phyloP scores from a whole-genome alignment of 768 basidiomycete species.

The Sporobolomyces phaffii region DNA sequence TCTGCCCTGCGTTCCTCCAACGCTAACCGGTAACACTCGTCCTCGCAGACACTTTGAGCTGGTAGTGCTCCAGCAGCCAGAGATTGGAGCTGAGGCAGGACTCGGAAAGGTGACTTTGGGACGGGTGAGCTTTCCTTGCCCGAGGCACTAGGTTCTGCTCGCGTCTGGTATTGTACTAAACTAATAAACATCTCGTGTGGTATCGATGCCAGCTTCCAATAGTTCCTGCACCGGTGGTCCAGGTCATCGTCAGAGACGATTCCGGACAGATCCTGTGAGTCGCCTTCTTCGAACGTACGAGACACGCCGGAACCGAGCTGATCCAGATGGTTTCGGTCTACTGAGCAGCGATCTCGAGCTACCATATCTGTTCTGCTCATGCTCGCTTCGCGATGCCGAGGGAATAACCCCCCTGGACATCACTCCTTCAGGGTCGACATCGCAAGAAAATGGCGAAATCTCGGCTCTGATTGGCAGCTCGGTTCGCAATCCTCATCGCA shows the following conservation, averaged over 20 bases:
- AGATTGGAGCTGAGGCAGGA: constrained; percentile 74
- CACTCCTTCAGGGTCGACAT: constrained; percentile 38
- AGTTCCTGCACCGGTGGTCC: constrained; percentile 69
- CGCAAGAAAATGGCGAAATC: constrained; percentile 44
- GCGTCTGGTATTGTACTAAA: no score
- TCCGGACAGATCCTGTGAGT: constrained; percentile 70
- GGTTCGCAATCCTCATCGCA: constrained; percentile 70
- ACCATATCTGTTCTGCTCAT: constrained; percentile 77
- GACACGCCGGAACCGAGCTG: constrained; percentile 8
- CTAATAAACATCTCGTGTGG: no score
- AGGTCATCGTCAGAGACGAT: constrained; percentile 66
- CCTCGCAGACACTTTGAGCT: constrained; percentile 60
- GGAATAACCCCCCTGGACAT: constrained; percentile 61
- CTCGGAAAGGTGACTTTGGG: constrained; percentile 17
- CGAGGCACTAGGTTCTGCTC: no score
- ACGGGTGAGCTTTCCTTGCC: constrained; percentile 17
- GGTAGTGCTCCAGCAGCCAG: constrained; percentile 78
- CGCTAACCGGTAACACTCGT: background rate
- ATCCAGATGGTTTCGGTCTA: constrained; percentile 14
- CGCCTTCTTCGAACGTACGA: constrained; percentile 15
- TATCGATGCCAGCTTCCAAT: constrained; percentile 67
- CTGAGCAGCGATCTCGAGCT: constrained; percentile 67
- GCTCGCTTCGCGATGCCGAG: constrained; percentile 67
- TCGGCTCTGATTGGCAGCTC: constrained; percentile 74
- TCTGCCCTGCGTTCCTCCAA: background rate